Percentiles rank a stretch among this genome's conserved stretches.
Conservation (phyloP, 805 yeast species). For the Saturnispora sekii region DNA sequence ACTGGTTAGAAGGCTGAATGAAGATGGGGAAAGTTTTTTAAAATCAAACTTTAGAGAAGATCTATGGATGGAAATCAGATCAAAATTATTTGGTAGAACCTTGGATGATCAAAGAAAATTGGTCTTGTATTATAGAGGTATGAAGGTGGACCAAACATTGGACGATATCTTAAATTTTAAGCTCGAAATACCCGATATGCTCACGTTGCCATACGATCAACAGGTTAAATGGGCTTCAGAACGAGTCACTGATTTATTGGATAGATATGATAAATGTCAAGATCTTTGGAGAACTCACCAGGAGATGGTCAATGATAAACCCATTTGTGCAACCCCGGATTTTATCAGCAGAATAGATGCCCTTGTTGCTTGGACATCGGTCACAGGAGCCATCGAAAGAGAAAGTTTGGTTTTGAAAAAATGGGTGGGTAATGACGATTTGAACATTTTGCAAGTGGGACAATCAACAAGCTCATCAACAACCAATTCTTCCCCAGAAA, state of each 20-base stretch:
- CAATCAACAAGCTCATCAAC: not conserved
- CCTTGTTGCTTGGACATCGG: slow-evolving; percentile 72
- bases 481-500: not conserved
- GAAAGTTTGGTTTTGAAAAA: slow-evolving; percentile 50
- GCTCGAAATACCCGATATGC: slow-evolving; percentile 32
- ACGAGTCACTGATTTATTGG: slow-evolving; percentile 49
- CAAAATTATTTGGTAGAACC: slow-evolving; percentile 71
- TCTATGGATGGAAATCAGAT: slow-evolving; percentile 80
- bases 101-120: slow-evolving; percentile 69
- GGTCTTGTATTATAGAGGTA: slow-evolving; percentile 56
- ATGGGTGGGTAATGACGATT: slow-evolving; percentile 81
- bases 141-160: slow-evolving; percentile 56
- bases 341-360: slow-evolving; percentile 66
- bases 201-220: slow-evolving; percentile 14
- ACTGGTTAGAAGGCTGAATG: slow-evolving; percentile 41
- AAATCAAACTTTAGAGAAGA: slow-evolving; percentile 56
- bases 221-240: slow-evolving; percentile 29
- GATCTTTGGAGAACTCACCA: slow-evolving; percentile 70
- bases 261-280: slow-evolving; percentile 56
- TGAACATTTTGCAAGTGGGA: slow-evolving; percentile 40
- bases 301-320: slow-evolving; percentile 74
- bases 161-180: slow-evolving; percentile 60
- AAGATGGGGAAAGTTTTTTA: slow-evolving; percentile 37
- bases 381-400: slow-evolving; percentile 56
- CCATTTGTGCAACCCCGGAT: slow-evolving; percentile 52